Conservation (phyloP, 139 green algal genomes). For the Chlamydomonas sphaeroides region DNA sequence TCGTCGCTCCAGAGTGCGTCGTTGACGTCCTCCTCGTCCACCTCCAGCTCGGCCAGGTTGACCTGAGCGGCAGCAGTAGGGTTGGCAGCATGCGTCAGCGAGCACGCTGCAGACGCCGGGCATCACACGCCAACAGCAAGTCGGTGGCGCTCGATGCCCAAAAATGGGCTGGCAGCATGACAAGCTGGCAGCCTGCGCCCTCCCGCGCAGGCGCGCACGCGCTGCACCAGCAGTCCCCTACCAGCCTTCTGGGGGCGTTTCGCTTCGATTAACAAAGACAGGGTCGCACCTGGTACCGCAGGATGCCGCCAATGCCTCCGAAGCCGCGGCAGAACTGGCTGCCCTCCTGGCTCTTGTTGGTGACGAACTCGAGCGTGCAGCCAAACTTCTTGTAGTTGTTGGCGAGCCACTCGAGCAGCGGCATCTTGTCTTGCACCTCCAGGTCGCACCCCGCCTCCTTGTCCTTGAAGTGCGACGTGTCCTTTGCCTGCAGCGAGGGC, state of each 20-base stretch:
- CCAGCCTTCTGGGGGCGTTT: too few species aligned
- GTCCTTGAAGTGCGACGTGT: constrained; percentile 87
- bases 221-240: too few species aligned
- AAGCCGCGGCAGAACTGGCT: constrained; percentile 98
- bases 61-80: constrained; percentile 4
- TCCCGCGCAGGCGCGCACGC: too few species aligned
- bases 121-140: too few species aligned
- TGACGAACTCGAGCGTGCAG: constrained; percentile 97
- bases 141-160: too few species aligned
- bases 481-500: constrained; percentile 54
- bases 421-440: constrained; percentile 92
- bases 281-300: constrained; percentile 95
- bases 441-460: constrained; percentile 85
- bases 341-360: constrained; percentile 94
- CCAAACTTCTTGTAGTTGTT: constrained; percentile 99
- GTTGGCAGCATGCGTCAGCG: too few species aligned
- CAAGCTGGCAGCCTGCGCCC: too few species aligned
- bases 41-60: constrained; percentile 73
- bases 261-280: too few species aligned
- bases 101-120: too few species aligned
- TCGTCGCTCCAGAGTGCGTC: constrained; percentile 59
- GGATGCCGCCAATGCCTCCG: constrained; percentile 92
- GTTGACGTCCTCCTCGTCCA: constrained; percentile 57
- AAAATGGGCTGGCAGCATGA: too few species aligned
- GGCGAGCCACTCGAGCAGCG: constrained; percentile 97